These are phyloP conservation scores for Phellinidium pouzarii DNA, from an alignment of 1,284 basidiomycete species.

Conservation along the genomic window DNA sequence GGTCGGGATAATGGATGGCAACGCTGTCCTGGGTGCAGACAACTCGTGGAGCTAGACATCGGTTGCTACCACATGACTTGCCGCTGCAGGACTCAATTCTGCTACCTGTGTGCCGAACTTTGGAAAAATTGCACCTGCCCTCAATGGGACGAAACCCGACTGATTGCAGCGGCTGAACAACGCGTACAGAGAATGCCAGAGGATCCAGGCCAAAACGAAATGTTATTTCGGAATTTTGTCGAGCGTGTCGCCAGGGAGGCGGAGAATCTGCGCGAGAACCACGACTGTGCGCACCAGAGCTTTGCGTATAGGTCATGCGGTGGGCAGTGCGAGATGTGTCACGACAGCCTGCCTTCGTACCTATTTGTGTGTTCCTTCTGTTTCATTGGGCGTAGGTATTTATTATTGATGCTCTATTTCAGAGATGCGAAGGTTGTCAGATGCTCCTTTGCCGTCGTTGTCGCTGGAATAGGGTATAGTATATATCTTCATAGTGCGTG, in stretches of 20 bases:
- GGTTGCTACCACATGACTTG: slow-evolving; percentile 49
- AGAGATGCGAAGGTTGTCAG: background rate
- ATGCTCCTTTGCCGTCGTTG: background rate
- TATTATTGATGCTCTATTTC: background rate
- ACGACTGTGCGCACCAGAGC: background rate
- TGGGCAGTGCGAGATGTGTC: background rate
- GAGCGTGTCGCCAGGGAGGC: background rate
- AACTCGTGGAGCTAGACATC: slow-evolving; percentile 37
- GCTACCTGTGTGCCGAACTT: slow-evolving; percentile 43
- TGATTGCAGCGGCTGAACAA: slow-evolving; percentile 15
- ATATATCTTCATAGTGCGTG: background rate
- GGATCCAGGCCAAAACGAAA: background rate
- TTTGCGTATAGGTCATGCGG: background rate
- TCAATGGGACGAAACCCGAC: slow-evolving; percentile 44
- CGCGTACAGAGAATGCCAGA: background rate
- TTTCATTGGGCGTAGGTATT: background rate
- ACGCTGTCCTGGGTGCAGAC: slow-evolving; percentile 39
- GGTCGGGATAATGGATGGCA: slow-evolving; percentile 39
- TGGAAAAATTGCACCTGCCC: slow-evolving; percentile 50
- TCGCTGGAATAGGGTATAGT: background rate
- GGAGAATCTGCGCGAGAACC: background rate
- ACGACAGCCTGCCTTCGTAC: background rate
- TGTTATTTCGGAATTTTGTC: background rate
- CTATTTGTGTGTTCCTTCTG: background rate
- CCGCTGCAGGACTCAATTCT: slow-evolving; percentile 41